phyloP scores from a whole-genome alignment of 1,284 basidiomycete species.

The Pholiota adiposa region DNA sequence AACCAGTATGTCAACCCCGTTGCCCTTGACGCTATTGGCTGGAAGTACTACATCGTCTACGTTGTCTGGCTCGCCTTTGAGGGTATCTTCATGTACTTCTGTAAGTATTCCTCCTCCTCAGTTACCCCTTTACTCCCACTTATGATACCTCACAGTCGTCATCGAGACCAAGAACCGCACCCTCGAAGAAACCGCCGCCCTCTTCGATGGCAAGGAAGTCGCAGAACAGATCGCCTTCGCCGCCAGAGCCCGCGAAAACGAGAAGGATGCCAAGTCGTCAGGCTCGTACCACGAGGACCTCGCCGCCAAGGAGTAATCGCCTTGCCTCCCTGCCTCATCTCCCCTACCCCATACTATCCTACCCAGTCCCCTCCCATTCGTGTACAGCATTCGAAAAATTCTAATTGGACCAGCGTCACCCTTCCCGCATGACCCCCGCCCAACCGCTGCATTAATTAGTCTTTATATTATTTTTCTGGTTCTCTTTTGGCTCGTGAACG shows the following conservation, averaged over 20 bases:
- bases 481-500: background rate
- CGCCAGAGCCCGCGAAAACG: slow-evolving; percentile 28
- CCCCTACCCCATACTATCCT: no score
- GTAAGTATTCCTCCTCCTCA: slow-evolving; percentile 29
- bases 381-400: background rate
- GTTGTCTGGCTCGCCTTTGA: slow-evolving; percentile 70
- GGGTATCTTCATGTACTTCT: slow-evolving; percentile 64
- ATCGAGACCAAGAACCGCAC: slow-evolving; percentile 75
- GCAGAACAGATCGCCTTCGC: slow-evolving; percentile 42
- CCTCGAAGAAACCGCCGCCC: slow-evolving; percentile 75
- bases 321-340: background rate
- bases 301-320: slow-evolving; percentile 22
- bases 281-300: slow-evolving; percentile 30
- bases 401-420: background rate
- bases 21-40: slow-evolving; percentile 54
- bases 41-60: slow-evolving; percentile 78
- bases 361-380: no score
- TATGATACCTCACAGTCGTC: slow-evolving; percentile 40
- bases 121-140: background rate
- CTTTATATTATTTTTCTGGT: background rate
- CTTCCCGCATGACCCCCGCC: background rate
- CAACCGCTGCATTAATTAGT: background rate
- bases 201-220: slow-evolving; percentile 70
- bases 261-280: slow-evolving; percentile 27
- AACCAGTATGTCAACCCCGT: slow-evolving; percentile 86